Base-by-base conservation (phyloP, 1,284 basidiomycete genomes). In the Irpex sp. region DNA sequence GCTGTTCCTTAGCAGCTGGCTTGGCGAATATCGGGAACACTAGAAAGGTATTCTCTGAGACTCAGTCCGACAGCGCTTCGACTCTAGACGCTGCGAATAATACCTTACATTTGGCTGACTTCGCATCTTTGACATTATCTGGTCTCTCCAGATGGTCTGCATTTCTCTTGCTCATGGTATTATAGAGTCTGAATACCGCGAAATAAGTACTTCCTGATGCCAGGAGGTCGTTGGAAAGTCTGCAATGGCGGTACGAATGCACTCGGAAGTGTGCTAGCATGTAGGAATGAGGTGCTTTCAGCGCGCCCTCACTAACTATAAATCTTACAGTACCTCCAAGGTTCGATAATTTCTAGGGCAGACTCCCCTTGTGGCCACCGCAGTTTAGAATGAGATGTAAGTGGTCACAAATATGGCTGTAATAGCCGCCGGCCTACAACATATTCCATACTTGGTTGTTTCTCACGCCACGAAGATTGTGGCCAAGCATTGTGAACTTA, bases 11-110 rank as follows among this genome's bases (percentile, higher is more conserved):
- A 7, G 60, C 31, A 34, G 60, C 57, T 13, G 67, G 57, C 62
- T 71, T 72, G 37, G n/a, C 6, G 52, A 74, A 74, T 4, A 74
- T 68, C n/a, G 72, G 65, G 52, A 69, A 70, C 11, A 72, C 70
- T 70, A 60, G 19, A 26, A 26, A 26, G 26, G 26, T 26, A 26
- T 26, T 26, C 26, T 26, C 26, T 26, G 26, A 26, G 26, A 26
- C 26, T 26, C 26, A 2, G 26, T 26, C 2, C 26, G 26, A 26
- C 26, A 26, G 26, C 26, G 26, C 26, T 26, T 26, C 6, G 7
- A 26, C 13, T 2, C 34, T 31, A 19, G 54, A 17, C 6, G 21
- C 7, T 9, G 51, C 34, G 17, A 26, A 34, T 13, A 4, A 34
- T 15, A 11, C 9, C 54, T 34, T 34, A 68, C 71, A 36, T 65